Conservation (phyloP, 2,329 filamentous ascomycete species). For the Cytospora piceae region DNA sequence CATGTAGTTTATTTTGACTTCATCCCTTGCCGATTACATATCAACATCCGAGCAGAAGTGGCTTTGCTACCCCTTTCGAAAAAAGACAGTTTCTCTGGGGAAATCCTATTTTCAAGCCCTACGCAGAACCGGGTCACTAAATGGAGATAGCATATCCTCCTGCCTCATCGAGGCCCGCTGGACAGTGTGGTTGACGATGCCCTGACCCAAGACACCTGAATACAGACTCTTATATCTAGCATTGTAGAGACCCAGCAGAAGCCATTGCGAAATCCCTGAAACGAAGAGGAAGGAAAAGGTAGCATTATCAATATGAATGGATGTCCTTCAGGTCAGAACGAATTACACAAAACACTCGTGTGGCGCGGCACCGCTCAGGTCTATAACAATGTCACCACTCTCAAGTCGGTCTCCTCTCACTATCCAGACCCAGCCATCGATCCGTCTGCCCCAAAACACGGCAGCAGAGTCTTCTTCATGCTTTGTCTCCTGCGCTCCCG, state of each 20-base stretch:
- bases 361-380: background rate
- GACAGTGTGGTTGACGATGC: no score
- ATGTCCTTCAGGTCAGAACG: background rate
- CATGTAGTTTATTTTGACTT: conserved; percentile 12
- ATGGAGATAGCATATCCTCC: no score
- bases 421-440: background rate
- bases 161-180: no score
- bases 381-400: background rate
- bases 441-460: conserved; percentile 24
- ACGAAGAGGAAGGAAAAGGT: background rate
- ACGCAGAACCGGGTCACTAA: no score
- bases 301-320: conserved; percentile 26
- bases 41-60: background rate
- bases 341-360: background rate
- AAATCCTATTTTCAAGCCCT: no score
- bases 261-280: background rate
- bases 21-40: background rate
- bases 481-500: conserved; percentile 18
- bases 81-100: no score
- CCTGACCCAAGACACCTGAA: no score
- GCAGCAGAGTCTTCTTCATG: conserved; percentile 8
- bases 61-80: background rate
- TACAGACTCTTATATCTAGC: no score
- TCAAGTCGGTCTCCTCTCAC: background rate
- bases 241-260: background rate